Evolutionary conservation across 768 basidiomycete genomes (phyloP), one percentile per base, ranked within the genome.

Genomic region (Lentinula guzmanii): DNA sequence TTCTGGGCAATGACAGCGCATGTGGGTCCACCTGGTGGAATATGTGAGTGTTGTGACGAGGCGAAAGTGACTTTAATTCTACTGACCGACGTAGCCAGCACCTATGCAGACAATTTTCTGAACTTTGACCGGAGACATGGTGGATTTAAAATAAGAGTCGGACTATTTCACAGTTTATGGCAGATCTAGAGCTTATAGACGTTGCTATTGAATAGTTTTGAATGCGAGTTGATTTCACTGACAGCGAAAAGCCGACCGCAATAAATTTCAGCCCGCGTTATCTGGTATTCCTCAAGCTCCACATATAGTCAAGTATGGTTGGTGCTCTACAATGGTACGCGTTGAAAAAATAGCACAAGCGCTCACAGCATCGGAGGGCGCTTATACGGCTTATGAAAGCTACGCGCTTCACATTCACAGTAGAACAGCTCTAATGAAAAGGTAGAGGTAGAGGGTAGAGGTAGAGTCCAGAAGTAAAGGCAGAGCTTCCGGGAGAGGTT

Each of bases 1-100:
- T 93, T 95, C 66, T 91, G 80, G 18, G 94, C 94, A 67, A 97
- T 93, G 70, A 97, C 94, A 52, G 95, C 91, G 71, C 94, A 96
- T 48, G 95, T 98, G 28, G 95, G 95, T 37, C 95, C 95, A 71
- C 94, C 93, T 95, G 66, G 48, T 62, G 41, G 62, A 51, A 57
- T 28, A 56, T 64, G 61, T 69, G 61, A 62, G 60, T 62, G 42
- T 7, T 48, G 65, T 41, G 68, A 65, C 59, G 57, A 24, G 21
- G 15, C 31, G 11, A 48, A 66, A 28, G 46, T 55, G 18, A 35
- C n/a, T 45, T 35, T 42, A 50, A 58, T 37, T 35, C 34, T 55
- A 60, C 87, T 72, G 66, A 93, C 93, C 95, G 72, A 97, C 95
- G 72, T 97, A 97, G 70, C 94, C 93, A 72, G 91, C 91, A 70